Percentiles rank a stretch among this genome's conserved stretches.
phyloP scores from a whole-genome alignment of 1,284 basidiomycete species.

The Exobasidium rhododendri region DNA sequence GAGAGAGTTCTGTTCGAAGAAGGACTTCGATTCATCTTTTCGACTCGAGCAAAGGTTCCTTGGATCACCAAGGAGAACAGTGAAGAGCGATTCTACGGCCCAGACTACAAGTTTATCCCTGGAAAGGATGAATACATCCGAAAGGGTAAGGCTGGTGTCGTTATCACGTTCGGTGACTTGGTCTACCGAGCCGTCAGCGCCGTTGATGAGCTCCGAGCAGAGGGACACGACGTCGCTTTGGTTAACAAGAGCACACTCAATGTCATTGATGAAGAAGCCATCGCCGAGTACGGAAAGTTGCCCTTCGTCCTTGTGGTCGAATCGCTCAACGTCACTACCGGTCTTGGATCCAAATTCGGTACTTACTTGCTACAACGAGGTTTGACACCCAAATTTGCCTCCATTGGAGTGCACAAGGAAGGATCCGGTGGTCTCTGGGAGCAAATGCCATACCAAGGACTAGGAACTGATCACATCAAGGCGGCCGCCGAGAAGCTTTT shows the following conservation, averaged over 20 bases:
- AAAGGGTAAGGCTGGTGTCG: conserved; percentile 70
- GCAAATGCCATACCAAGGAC: conserved; percentile 54
- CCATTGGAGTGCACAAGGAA: conserved; percentile 72
- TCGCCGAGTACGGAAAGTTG: conserved; percentile 68
- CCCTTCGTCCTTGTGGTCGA: conserved; percentile 77
- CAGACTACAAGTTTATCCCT: conserved; percentile 71
- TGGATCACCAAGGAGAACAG: conserved; percentile 76
- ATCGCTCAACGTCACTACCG: conserved; percentile 80
- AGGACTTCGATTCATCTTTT: conserved; percentile 77
- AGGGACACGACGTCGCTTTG: conserved; percentile 73
- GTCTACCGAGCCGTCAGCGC: conserved; percentile 76
- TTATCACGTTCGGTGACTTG: conserved; percentile 66
- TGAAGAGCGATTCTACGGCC: conserved; percentile 66
- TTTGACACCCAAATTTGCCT: conserved; percentile 73
- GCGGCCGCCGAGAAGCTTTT: conserved; percentile 21
- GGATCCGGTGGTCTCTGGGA: conserved; percentile 77
- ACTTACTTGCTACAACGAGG: conserved; percentile 77
- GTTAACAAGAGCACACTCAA: conserved; percentile 80
- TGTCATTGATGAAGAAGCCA: conserved; percentile 72
- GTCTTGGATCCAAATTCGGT: conserved; percentile 71
- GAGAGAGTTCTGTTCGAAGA: conserved; percentile 73
- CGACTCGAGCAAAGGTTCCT: conserved; percentile 78
- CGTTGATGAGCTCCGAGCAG: conserved; percentile 67
- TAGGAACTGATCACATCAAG: conserved; percentile 29
- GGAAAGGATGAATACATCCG: conserved; percentile 74